Evolutionary conservation across 1,284 basidiomycete genomes (phyloP).

Genomic region (Calocybe gambosa): DNA sequence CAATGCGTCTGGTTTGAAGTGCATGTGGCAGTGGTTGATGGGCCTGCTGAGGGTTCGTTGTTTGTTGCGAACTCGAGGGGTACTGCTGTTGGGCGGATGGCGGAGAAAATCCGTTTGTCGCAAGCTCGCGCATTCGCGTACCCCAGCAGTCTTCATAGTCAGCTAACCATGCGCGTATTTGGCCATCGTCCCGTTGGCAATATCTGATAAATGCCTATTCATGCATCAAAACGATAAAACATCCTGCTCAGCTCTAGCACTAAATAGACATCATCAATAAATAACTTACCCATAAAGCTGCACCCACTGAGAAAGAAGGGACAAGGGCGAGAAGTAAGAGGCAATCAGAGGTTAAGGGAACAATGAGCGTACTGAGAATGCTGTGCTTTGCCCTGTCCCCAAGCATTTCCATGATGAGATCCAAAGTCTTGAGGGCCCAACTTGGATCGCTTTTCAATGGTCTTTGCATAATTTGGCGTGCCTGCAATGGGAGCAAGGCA

Average conservation of each 20-base stretch:
- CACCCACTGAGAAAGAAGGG: slow-evolving; percentile 42
- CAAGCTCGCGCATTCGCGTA: slow-evolving; percentile 42
- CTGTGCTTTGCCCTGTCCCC: slow-evolving; percentile 63
- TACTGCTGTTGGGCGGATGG: slow-evolving; percentile 23
- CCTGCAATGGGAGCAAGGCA: slow-evolving; percentile 21
- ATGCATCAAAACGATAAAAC: slow-evolving; percentile 8
- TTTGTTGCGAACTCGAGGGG: slow-evolving; percentile 17
- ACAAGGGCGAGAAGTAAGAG: slow-evolving; percentile 13
- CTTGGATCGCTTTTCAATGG: slow-evolving; percentile 29
- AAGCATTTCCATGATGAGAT: slow-evolving; percentile 52
- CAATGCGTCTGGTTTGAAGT: slow-evolving; percentile 23
- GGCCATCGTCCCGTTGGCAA: slow-evolving; percentile 46
- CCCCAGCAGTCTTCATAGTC: slow-evolving; percentile 66
- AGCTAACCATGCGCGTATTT: slow-evolving; percentile 47
- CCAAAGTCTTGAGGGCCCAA: slow-evolving; percentile 53
- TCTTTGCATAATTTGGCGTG: slow-evolving; percentile 29
- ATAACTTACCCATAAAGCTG: slow-evolving; percentile 53
- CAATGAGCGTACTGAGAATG: slow-evolving; percentile 50
- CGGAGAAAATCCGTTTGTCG: slow-evolving; percentile 29
- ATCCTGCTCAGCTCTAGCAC: slow-evolving; percentile 2
- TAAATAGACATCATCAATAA: background rate
- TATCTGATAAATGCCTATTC: slow-evolving; percentile 61
- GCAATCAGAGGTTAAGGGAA: slow-evolving; percentile 8
- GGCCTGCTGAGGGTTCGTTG: slow-evolving; percentile 18
- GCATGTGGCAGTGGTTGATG: slow-evolving; percentile 20